Percentiles rank a stretch among this genome's conserved stretches.
Conservation (phyloP, 2,329 filamentous ascomycete genomes). For the Trichoderma simmonsii region DNA sequence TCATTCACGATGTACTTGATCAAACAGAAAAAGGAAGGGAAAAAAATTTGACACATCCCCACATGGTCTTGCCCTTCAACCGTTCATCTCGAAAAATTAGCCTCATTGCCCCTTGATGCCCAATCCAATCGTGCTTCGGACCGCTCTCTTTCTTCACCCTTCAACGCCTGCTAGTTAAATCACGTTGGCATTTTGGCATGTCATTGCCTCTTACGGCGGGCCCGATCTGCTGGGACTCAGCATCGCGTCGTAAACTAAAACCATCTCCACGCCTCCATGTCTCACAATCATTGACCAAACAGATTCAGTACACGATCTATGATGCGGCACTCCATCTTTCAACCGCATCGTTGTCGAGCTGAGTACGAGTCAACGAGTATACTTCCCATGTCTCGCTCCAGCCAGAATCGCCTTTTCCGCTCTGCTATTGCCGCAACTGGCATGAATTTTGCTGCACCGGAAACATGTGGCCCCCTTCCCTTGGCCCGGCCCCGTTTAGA, state of each 20-base stretch:
- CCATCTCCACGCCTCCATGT: neutral
- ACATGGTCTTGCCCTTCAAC: neutral
- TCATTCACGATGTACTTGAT: neutral
- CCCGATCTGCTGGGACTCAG: constrained; percentile 15
- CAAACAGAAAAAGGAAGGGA: neutral
- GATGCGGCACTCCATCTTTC: neutral
- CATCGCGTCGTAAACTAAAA: constrained; percentile 9
- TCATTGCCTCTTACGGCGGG: neutral
- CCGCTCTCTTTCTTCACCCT: neutral
- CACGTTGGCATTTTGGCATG: neutral
- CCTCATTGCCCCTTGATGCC: neutral
- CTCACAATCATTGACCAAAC: neutral
- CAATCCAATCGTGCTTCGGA: constrained; percentile 12
- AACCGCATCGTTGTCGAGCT: neutral
- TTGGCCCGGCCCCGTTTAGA: neutral
- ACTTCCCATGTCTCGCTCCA: too few relatives aligned
- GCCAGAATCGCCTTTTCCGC: neutral
- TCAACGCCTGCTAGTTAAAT: neutral
- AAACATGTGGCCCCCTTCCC: neutral
- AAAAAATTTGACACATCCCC: constrained; percentile 8
- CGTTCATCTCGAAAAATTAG: neutral
- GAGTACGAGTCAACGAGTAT: neutral
- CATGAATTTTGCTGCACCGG: neutral
- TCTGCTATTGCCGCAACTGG: neutral
- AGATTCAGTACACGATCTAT: neutral